Percentiles rank a stretch among this genome's conserved stretches.
phyloP scores from a whole-genome alignment of 306 rosid genomes.

The Fagus crenata region DNA sequence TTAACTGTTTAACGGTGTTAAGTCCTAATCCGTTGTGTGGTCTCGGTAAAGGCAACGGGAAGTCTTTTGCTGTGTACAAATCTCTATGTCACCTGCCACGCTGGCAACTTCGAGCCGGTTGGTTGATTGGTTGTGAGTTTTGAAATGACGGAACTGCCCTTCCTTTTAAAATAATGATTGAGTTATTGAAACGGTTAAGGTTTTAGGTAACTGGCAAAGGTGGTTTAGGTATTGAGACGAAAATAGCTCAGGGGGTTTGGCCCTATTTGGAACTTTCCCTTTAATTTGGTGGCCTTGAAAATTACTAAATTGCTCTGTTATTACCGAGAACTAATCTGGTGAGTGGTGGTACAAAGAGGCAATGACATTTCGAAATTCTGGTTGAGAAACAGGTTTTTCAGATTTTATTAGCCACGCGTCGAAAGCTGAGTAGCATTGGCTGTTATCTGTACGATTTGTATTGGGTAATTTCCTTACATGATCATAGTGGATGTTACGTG shows the following conservation, averaged over 20 bases:
- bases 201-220: constrained; percentile 9
- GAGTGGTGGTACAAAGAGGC: neutral
- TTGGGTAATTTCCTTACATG: neutral
- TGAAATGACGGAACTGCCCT: constrained; percentile 15
- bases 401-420: neutral
- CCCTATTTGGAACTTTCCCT: no score
- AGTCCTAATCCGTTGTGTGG: constrained; percentile 30
- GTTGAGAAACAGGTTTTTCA: neutral
- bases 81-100: constrained; percentile 29
- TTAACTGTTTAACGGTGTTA: constrained; percentile 44
- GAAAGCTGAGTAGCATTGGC: rapidly evolving
- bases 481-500: constrained; percentile 13
- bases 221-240: constrained; percentile 14
- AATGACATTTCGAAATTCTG: neutral
- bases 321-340: neutral
- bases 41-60: constrained; percentile 15
- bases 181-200: constrained; percentile 14
- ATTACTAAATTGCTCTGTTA: no score
- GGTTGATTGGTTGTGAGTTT: neutral
- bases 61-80: neutral
- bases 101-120: constrained; percentile 6
- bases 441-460: neutral
- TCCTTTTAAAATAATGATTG: neutral
- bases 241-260: constrained; percentile 1
- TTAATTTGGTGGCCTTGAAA: no score